Percentiles rank a stretch among this genome's conserved stretches.
Conservation (phyloP, 495 filamentous ascomycete genomes). For the Clavariopsis aquatica region DNA sequence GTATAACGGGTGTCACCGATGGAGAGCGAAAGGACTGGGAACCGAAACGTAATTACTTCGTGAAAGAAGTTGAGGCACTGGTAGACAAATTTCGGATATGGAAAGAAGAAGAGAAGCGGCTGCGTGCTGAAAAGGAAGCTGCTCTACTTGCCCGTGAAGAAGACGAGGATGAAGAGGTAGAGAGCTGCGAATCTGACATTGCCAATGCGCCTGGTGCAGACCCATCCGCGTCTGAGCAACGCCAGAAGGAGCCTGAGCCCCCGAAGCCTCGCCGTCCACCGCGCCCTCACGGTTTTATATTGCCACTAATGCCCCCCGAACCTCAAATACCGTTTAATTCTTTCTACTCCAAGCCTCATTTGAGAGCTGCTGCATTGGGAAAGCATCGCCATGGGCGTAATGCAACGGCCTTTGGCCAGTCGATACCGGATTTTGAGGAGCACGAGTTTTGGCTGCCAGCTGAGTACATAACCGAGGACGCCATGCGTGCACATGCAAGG, state of each 20-base stretch:
- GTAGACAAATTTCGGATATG: constrained; percentile 84
- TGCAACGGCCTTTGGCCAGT: constrained; percentile 72
- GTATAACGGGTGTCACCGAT: constrained; percentile 83
- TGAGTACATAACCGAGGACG: constrained; percentile 68
- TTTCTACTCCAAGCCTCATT: constrained; percentile 76
- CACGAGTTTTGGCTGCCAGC: constrained; percentile 73
- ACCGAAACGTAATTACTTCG: constrained; percentile 79
- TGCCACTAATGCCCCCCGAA: constrained; percentile 30
- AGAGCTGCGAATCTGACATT: constrained; percentile 6
- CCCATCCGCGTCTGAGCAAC: constrained; percentile 8
- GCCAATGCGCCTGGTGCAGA: constrained; percentile 4
- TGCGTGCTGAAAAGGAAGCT: constrained; percentile 67
- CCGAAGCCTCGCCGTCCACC: constrained; percentile 34
- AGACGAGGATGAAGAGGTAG: constrained; percentile 44
- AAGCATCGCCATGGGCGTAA: constrained; percentile 59
- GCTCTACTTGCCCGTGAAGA: constrained; percentile 46
- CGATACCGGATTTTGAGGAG: constrained; percentile 70
- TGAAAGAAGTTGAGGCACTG: constrained; percentile 73
- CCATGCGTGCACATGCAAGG: constrained; percentile 63
- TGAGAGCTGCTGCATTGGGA: constrained; percentile 72
- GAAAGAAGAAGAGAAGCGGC: constrained; percentile 86
- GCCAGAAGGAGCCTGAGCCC: constrained; percentile 39
- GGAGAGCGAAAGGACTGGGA: constrained; percentile 81
- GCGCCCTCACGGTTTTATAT: constrained; percentile 26
- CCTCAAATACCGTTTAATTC: constrained; percentile 73